A percentile compares a stretch with the other conserved stretches of the same genome.
These are phyloP conservation scores for Penstemon newberryi DNA, from an alignment of 257 asterid genomes.

Conservation along the genomic window DNA sequence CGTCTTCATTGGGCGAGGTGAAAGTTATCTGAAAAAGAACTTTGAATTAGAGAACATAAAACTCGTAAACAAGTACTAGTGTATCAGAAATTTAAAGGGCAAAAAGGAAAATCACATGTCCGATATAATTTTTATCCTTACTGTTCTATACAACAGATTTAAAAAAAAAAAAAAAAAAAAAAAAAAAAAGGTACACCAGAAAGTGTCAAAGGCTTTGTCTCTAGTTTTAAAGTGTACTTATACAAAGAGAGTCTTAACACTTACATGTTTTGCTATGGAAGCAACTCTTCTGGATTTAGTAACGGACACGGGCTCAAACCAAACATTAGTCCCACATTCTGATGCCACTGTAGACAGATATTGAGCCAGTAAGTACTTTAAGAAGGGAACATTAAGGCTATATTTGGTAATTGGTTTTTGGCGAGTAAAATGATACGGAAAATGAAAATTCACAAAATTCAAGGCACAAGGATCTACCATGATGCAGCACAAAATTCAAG, in stretches of 20 bases:
- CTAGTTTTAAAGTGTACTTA: background rate
- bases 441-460: no score
- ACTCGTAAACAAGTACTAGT: background rate
- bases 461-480: no score
- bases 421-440: no score
- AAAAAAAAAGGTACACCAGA: background rate
- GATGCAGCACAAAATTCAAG: no score
- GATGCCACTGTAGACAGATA: constrained; percentile 66
- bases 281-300: constrained; percentile 77
- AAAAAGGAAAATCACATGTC: background rate
- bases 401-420: no score
- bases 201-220: background rate
- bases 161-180: constrained; percentile 3
- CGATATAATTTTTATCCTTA: background rate
- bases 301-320: constrained; percentile 99
- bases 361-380: constrained; percentile 24
- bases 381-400: constrained; percentile 1
- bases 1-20: constrained; percentile 92
- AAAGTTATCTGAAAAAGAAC: constrained; percentile 58
- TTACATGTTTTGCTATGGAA: constrained; percentile 71
- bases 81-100: background rate
- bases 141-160: background rate
- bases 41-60: constrained; percentile 14
- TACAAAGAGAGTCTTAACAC: constrained; percentile 29
- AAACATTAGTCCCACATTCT: constrained; percentile 58